These are phyloP conservation scores for Aspergillus wentii DNA, from an alignment of 495 filamentous ascomycete species.

Conservation along the genomic window DNA sequence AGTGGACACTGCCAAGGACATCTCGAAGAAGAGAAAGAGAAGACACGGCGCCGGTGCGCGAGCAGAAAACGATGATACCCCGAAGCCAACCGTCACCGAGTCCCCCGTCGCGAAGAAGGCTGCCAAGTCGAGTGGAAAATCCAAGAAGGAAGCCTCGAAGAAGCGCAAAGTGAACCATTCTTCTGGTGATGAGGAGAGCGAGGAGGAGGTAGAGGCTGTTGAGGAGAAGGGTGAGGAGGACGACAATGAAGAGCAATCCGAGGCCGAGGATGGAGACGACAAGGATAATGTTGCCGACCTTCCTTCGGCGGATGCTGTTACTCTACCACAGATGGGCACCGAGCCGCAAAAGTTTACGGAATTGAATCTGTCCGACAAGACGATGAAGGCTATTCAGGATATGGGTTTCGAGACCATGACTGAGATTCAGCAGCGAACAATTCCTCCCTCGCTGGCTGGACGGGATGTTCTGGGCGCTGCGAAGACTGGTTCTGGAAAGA, in stretches of 20 bases:
- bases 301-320: slow-evolving; percentile 45
- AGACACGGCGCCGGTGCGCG: slow-evolving; percentile 33
- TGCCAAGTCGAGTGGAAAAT: slow-evolving; percentile 13
- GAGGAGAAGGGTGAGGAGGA: slow-evolving; percentile 17
- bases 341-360: slow-evolving; percentile 67
- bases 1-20: slow-evolving; percentile 50
- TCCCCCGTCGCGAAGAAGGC: slow-evolving; percentile 15
- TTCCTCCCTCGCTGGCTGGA: slow-evolving; percentile 83
- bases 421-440: slow-evolving; percentile 84
- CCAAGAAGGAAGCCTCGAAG: slow-evolving; percentile 24
- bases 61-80: slow-evolving; percentile 9
- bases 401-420: slow-evolving; percentile 97
- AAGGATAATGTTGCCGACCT: slow-evolving; percentile 34
- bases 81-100: slow-evolving; percentile 4
- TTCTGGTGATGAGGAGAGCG: slow-evolving; percentile 28
- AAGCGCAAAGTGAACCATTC: slow-evolving; percentile 33
- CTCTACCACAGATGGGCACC: slow-evolving; percentile 50
- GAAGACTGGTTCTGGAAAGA: slow-evolving; percentile 97
- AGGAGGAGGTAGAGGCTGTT: slow-evolving; percentile 17
- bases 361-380: slow-evolving; percentile 80
- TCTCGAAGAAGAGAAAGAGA: slow-evolving; percentile 66
- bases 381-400: slow-evolving; percentile 78
- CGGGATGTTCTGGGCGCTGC: slow-evolving; percentile 93
- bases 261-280: slow-evolving; percentile 2
- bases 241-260: slow-evolving; percentile 19